phyloP scores from a whole-genome alignment of 108 stramenopile genomes.

The Cyclotella kingstonii region DNA sequence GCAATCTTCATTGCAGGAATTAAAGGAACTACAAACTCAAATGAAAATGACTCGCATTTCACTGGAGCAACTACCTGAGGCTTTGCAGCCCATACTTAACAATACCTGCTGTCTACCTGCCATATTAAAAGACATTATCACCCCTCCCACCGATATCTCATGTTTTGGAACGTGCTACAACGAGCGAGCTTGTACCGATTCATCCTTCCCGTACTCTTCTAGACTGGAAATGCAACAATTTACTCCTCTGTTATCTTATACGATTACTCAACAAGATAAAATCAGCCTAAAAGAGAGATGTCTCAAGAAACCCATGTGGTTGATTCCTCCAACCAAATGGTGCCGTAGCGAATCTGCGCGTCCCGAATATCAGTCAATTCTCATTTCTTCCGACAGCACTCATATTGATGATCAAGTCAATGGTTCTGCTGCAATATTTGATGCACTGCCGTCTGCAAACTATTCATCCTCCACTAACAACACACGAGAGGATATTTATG shows the following conservation, averaged over 20 bases:
- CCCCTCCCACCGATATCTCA: not conserved
- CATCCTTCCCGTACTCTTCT: conserved; percentile 4
- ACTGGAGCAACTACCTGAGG: conserved; percentile 14
- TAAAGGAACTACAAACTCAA: not conserved
- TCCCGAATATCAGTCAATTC: not conserved
- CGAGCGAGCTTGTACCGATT: conserved; percentile 14
- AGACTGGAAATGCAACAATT: not conserved
- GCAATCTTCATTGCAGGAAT: too few species aligned
- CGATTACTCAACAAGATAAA: not conserved
- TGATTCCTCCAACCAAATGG: conserved; percentile 11
- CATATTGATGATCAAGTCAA: too few species aligned
- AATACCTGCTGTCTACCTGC: conserved; percentile 16
- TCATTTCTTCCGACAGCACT: not conserved
- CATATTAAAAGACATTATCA: not conserved
- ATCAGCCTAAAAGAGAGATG: not conserved
- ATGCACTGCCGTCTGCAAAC: too few species aligned
- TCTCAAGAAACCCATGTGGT: not conserved
- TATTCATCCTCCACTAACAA: too few species aligned
- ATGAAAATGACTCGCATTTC: not conserved
- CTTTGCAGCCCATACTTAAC: conserved; percentile 1
- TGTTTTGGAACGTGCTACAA: conserved; percentile 25
- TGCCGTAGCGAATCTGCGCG: too few species aligned
- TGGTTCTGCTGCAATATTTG: too few species aligned
- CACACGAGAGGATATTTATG: not conserved
- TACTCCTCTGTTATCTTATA: not conserved